These are phyloP conservation scores for Xylaria curta DNA, from an alignment of 495 filamentous ascomycete species.

Conservation along the genomic window DNA sequence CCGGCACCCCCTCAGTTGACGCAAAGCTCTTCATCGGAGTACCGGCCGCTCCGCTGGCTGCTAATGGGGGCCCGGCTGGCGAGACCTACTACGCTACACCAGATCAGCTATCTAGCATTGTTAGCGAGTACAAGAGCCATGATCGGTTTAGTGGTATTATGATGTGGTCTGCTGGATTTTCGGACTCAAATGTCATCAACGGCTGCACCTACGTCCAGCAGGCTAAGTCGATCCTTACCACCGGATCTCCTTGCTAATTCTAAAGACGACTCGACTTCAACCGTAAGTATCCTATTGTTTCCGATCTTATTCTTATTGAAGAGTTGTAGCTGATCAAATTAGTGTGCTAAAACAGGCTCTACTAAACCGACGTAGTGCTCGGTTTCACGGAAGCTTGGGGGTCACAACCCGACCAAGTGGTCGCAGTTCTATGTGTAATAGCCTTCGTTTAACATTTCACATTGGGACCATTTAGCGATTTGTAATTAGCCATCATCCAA, in stretches of 20 bases:
- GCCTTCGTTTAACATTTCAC: not conserved
- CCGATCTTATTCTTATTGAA: not conserved
- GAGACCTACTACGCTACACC: conserved; percentile 54
- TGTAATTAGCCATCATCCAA: not conserved
- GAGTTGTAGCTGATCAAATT: not conserved
- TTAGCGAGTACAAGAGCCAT: conserved; percentile 44
- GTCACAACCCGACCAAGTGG: conserved; percentile 20
- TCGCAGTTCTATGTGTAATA: conserved; percentile 7
- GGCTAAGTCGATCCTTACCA: conserved; percentile 42
- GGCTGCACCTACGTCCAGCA: conserved; percentile 52
- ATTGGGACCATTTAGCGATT: conserved; percentile 17
- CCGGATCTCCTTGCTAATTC: conserved; percentile 34
- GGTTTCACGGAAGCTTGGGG: not conserved
- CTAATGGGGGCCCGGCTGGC: conserved; percentile 49
- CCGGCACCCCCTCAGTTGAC: conserved; percentile 45
- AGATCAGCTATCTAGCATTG: conserved; percentile 43
- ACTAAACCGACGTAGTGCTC: not conserved
- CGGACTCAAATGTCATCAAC: conserved; percentile 50
- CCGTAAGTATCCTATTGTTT: not conserved
- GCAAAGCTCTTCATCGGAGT: conserved; percentile 60
- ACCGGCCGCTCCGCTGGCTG: conserved; percentile 47
- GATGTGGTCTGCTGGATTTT: conserved; percentile 61
- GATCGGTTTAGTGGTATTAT: conserved; percentile 57
- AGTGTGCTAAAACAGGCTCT: not conserved
- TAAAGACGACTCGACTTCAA: not conserved